A percentile compares a stretch with the other conserved stretches of the same genome.
These are phyloP conservation scores for Penicillium sp. DNA, from an alignment of 2,329 filamentous ascomycete species.

Conservation along the genomic window DNA sequence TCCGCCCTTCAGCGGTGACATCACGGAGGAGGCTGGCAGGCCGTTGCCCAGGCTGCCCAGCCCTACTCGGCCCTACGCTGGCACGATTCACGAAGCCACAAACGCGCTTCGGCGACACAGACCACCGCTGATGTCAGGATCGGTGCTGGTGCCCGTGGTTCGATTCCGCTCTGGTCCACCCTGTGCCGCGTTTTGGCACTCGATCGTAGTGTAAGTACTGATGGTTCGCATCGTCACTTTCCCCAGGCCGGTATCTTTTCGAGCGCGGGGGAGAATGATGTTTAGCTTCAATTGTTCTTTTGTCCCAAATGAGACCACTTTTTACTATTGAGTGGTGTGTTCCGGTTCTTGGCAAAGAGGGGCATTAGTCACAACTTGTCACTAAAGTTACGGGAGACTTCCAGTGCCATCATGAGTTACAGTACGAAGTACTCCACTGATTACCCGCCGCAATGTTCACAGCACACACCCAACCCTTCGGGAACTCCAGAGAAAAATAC, in stretches of 20 bases:
- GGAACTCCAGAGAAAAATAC: too few relatives aligned
- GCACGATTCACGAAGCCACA: neutral
- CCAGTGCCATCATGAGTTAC: neutral
- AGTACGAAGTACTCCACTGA: too few relatives aligned
- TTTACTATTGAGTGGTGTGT: neutral
- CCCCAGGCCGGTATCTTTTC: too few relatives aligned
- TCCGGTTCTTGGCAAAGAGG: neutral
- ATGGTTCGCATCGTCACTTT: too few relatives aligned
- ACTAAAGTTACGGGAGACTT: neutral
- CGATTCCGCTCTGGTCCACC: neutral
- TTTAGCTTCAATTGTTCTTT: neutral
- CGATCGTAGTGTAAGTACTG: neutral
- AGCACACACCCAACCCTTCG: too few relatives aligned
- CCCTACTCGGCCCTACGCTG: slow-evolving; percentile 8
- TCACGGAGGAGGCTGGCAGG: neutral
- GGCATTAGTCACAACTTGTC: neutral
- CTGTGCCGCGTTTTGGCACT: neutral
- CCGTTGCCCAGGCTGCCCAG: neutral
- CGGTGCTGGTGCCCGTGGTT: neutral
- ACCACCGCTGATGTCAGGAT: neutral
- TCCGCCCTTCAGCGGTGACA: neutral
- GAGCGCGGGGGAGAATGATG: too few relatives aligned
- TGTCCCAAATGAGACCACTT: neutral
- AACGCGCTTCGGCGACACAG: neutral
- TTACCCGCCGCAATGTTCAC: too few relatives aligned